Base-by-base conservation (phyloP, 2,329 filamentous ascomycete genomes). In the Phialemoniopsis sp. region DNA sequence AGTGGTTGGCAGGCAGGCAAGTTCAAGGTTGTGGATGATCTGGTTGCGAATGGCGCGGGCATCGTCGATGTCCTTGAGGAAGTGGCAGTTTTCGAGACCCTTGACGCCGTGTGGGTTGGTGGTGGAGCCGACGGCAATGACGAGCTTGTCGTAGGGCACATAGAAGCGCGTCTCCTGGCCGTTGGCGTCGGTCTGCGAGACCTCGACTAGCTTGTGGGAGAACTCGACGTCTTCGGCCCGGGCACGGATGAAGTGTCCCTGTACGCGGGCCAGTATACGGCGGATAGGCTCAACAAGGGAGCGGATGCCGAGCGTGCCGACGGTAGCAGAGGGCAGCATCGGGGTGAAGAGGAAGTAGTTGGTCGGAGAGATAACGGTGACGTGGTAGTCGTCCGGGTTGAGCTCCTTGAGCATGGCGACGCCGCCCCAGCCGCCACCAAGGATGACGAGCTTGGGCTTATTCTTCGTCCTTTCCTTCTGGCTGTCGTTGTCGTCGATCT, bases 311-410 rank as follows among this genome's bases (percentile, higher is more conserved):
- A 98, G 71, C 0, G 93, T 98, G 12, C 94, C 94, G 6, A 98
- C 93, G 0, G 94, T 98, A 8, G 93, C 94, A 28, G 89, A 95
- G 2, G 93, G 93, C 32, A 98, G 73, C 90, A 98, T 97, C 1
- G 93, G 93, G 3, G 93, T 98, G 63, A 98, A 98, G 26, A 98
- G 68, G 66, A 98, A 98, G 67, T 97, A 95, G 55, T 97, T 97
- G 29, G 86, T 86, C 0, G 93, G 91, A 12, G 89, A 95, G 32
- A 98, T 85, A 30, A 98, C 85, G 5, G 91, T 97, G 50, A 98
- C 84, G 62, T 98, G 90, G 58, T 96, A 98, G 52, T 96, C 88
- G 12, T 90, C 88, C 0, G 89, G 84, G 46, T 91, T 86, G 46
- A 98, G 66, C 46, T 88, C 85, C 67, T 98, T 98, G 50, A 98